phyloP scores from a whole-genome alignment of 176 grass and related monocot species.

The Luzula sylvatica region DNA sequence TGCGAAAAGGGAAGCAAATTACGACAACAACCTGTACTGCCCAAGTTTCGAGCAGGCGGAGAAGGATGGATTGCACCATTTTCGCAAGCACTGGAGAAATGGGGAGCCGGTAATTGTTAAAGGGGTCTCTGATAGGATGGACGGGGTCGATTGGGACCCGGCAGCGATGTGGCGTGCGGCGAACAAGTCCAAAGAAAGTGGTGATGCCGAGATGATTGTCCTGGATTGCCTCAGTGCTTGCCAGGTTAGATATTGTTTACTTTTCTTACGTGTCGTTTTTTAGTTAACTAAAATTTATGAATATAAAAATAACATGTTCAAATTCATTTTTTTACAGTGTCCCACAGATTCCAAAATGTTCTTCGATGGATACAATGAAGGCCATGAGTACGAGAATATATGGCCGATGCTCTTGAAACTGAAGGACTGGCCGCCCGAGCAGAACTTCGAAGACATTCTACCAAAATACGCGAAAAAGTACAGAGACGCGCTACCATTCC shows the following conservation, averaged over 20 bases:
- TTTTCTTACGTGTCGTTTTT: too few species aligned
- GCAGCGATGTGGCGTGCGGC: constrained; percentile 42
- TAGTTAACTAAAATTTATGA: too few species aligned
- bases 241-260: constrained; percentile 33
- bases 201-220: constrained; percentile 23
- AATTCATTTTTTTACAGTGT: too few species aligned
- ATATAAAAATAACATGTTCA: too few species aligned
- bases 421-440: constrained; percentile 79
- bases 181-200: too few species aligned
- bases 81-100: constrained; percentile 70
- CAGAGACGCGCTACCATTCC: constrained; percentile 54
- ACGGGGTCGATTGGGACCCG: constrained; percentile 47
- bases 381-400: constrained; percentile 34
- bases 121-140: constrained; percentile 36
- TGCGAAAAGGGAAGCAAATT: constrained; percentile 35
- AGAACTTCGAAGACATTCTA: constrained; percentile 64
- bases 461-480: constrained; percentile 47
- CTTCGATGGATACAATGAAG: constrained; percentile 43
- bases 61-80: constrained; percentile 44
- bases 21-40: constrained; percentile 60
- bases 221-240: constrained; percentile 55
- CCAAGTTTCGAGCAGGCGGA: constrained; percentile 29
- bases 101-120: constrained; percentile 73
- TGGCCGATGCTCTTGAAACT: constrained; percentile 85
- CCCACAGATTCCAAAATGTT: constrained; percentile 35